Base-by-base conservation (phyloP, 2,329 filamentous ascomycete genomes). In the Penicillium sp. region DNA sequence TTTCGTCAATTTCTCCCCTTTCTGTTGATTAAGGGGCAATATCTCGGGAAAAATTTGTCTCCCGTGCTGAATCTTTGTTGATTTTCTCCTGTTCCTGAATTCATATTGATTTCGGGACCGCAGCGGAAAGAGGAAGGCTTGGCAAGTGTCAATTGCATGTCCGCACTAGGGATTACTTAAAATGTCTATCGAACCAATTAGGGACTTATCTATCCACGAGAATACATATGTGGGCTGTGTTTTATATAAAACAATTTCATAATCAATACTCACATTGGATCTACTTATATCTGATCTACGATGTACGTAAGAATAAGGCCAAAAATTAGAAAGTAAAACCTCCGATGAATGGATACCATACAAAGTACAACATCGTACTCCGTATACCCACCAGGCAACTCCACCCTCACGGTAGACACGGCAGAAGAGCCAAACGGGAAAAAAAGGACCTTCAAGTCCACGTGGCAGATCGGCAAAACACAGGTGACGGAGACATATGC, bases 381-480 rank as follows among this genome's bases (percentile, higher is more conserved):
- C 26, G 20, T 51, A 18, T 24, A 39, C 14, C 39, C 10, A n/a
- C 14, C 14, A 6, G 8, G 20, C 13, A 38, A 45, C 56, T 56
- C 56, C 56, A 56, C 46, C 31, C 29, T 42, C 31, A 48, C 32
- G 18, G 26, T 42, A 38, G n/a, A 56, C 44, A 58, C 56, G 57
- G 53, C 44, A 58, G 46, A 46, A 37, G 26, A 32, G 40, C 50
- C 50, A 53, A 47, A 46, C 49, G 29, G 29, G 22, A 43, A 56
- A 29, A 47, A 47, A 38, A 26, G 35, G 13, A 44, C 45, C 31
- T 46, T 34, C 14, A 49, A 49, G 53, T 55, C 53, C 53, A 55
- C 53, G 53, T 55, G 53, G 53, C 48, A 44, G 48, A 55, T 55
- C 53, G 24, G 48, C 53, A 43, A 46, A 46, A 35, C 29, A 51